phyloP scores from a whole-genome alignment of 2,329 filamentous ascomycete species.

The Fusarium chuoi region DNA sequence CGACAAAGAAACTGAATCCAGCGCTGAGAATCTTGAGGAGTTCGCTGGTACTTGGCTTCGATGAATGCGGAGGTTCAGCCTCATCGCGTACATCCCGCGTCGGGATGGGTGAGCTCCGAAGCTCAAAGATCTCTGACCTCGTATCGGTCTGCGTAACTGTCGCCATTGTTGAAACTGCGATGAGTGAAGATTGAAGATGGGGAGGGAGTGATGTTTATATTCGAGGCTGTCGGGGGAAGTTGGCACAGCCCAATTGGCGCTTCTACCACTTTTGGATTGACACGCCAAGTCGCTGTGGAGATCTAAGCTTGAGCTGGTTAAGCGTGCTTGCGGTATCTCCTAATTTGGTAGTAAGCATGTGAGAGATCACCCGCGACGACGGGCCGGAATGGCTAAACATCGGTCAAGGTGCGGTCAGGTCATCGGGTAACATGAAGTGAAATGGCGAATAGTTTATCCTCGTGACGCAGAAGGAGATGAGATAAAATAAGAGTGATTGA shows the following conservation, averaged over 20 bases:
- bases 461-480: accelerated
- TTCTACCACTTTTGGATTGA: background rate
- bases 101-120: background rate
- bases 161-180: background rate
- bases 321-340: background rate
- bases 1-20: constrained; percentile 72
- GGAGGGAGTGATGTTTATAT: background rate
- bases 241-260: background rate
- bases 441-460: background rate
- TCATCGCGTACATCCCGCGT: background rate
- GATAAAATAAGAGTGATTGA: accelerated
- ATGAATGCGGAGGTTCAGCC: background rate
- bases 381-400: constrained; percentile 22
- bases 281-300: too few species aligned
- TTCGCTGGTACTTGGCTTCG: background rate
- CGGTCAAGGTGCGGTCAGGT: background rate
- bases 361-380: background rate
- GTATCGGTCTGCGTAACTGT: constrained; percentile 18
- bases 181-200: background rate
- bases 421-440: background rate
- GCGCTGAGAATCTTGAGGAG: constrained; percentile 63
- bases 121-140: background rate
- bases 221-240: background rate
- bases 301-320: background rate
- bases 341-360: background rate